These are phyloP conservation scores for Fusarium nurragi DNA, from an alignment of 2,329 filamentous ascomycete genomes.

Conservation along the genomic window DNA sequence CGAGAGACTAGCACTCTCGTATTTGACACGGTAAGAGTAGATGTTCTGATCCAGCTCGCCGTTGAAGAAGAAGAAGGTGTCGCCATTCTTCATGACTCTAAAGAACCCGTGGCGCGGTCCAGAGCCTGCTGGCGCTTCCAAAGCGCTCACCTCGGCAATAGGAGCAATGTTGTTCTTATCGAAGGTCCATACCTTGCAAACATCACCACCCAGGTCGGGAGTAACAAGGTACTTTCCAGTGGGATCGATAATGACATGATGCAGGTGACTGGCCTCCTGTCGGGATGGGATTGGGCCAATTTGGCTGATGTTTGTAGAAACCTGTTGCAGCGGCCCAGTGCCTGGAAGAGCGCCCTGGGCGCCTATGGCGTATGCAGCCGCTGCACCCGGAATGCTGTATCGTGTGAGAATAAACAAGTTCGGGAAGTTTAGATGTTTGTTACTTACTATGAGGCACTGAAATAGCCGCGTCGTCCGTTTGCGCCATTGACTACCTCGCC, in stretches of 20 bases:
- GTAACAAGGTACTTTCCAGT: slow-evolving; percentile 36
- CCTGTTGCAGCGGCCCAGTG: slow-evolving; percentile 26
- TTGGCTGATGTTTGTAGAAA: slow-evolving; percentile 30
- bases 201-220: slow-evolving; percentile 38
- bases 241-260: slow-evolving; percentile 40
- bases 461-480: slow-evolving; percentile 28
- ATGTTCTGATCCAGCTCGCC: slow-evolving; percentile 41
- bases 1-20: slow-evolving; percentile 10
- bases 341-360: slow-evolving; percentile 27
- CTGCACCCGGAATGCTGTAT: slow-evolving; percentile 21
- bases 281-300: slow-evolving; percentile 33
- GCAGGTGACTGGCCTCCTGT: slow-evolving; percentile 39
- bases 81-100: slow-evolving; percentile 28
- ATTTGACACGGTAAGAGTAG: slow-evolving; percentile 39
- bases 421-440: accelerated
- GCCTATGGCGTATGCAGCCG: slow-evolving; percentile 26
- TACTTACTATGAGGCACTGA: slow-evolving; percentile 39
- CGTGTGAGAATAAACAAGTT: background rate
- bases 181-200: slow-evolving; percentile 34
- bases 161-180: slow-evolving; percentile 36
- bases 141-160: slow-evolving; percentile 24
- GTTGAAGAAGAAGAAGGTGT: slow-evolving; percentile 41
- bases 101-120: slow-evolving; percentile 41
- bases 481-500: slow-evolving; percentile 29
- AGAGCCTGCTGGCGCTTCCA: slow-evolving; percentile 22